Conservation (phyloP, 805 yeast genomes). For the Starmerella geochares region DNA sequence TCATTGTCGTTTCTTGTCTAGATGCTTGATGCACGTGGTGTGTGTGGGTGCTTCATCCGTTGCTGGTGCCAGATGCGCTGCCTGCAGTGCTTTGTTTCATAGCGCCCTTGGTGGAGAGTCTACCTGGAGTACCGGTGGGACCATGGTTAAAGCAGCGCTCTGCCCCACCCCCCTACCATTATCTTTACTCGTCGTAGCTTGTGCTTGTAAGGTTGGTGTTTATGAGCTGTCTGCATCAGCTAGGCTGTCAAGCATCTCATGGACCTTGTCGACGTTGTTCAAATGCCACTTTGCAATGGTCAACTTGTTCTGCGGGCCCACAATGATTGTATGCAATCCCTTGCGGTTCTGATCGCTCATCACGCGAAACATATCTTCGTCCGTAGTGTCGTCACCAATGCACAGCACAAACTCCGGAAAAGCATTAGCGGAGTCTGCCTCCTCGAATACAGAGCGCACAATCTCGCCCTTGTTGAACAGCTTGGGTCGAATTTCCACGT, state of each 20-base stretch:
- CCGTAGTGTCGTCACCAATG: conserved; percentile 92
- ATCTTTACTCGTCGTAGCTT: not conserved
- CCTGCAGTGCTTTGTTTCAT: too few species aligned
- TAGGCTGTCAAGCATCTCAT: conserved; percentile 19
- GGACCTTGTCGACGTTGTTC: conserved; percentile 22
- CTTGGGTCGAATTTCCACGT: conserved; percentile 91
- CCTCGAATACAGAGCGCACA: conserved; percentile 62
- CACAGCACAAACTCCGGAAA: conserved; percentile 80
- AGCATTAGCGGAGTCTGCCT: conserved; percentile 28
- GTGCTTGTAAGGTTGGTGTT: not conserved
- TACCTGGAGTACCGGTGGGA: too few species aligned
- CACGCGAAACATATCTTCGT: conserved; percentile 92
- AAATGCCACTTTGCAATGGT: conserved; percentile 32
- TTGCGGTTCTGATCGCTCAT: conserved; percentile 45
- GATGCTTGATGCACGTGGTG: not conserved
- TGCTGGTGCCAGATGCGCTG: too few species aligned
- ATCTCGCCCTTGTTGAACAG: conserved; percentile 96
- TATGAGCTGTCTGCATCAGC: not conserved
- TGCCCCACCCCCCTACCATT: not conserved
- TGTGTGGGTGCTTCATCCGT: too few species aligned
- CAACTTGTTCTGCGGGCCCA: conserved; percentile 33
- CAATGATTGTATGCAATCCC: conserved; percentile 22
- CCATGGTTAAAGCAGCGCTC: too few species aligned
- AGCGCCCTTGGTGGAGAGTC: too few species aligned
- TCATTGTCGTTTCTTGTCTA: not conserved